Evolutionary conservation across 208 protist species (phyloP).

Genomic region (Herpetomonas samuelpessoai): DNA sequence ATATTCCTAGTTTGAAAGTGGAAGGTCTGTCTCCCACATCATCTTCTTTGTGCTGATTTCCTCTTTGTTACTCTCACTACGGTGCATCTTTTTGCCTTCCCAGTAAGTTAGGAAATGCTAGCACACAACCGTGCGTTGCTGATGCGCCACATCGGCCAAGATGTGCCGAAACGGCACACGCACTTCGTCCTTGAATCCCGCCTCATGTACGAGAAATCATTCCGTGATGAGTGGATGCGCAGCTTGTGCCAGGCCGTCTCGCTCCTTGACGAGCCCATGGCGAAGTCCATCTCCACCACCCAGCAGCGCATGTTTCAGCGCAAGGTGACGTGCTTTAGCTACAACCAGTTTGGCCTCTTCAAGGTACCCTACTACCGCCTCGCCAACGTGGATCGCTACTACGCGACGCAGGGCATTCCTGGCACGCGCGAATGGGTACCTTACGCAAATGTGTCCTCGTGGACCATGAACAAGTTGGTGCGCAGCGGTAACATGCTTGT

Average conservation of each 20-base stretch:
- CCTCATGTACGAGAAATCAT: conserved; percentile 92
- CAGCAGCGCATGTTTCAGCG: conserved; percentile 82
- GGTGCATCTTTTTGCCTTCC: no score
- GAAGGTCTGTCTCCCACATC: no score
- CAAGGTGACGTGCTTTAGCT: conserved; percentile 86
- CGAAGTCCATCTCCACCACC: conserved; percentile 63
- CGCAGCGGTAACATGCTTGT: conserved; percentile 82
- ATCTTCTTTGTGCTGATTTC: no score
- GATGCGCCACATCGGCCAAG: conserved; percentile 86
- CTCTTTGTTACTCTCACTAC: no score
- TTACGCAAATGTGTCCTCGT: conserved; percentile 86
- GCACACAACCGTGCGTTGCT: conserved; percentile 19
- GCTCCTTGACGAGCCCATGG: conserved; percentile 74
- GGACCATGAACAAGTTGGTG: conserved; percentile 91
- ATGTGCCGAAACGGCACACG: conserved; percentile 83
- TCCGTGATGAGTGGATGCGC: conserved; percentile 86
- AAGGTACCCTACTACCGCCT: conserved; percentile 79
- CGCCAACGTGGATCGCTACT: conserved; percentile 82
- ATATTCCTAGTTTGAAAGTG: no score
- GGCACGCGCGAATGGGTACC: conserved; percentile 90
- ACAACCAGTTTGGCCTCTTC: conserved; percentile 91
- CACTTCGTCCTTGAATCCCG: conserved; percentile 85
- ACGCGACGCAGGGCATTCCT: conserved; percentile 71
- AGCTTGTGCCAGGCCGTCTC: conserved; percentile 75
- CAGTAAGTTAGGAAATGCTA: conserved; percentile 29